phyloP scores from a whole-genome alignment of 2,329 filamentous ascomycete genomes.

The Xylaria sp. region DNA sequence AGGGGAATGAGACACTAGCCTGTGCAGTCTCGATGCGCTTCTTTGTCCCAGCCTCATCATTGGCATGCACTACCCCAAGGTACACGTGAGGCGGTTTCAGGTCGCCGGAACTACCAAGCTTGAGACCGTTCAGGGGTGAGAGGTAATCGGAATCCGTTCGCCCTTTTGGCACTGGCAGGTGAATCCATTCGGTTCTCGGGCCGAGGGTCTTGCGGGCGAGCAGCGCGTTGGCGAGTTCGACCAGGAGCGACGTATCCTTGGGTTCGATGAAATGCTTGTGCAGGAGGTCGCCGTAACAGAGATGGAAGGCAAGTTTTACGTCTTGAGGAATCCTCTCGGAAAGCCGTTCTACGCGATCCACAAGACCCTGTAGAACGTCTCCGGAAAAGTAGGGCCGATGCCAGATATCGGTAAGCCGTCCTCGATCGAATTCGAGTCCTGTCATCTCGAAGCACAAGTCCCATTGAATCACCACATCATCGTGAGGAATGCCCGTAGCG shows the following conservation, averaged over 20 bases:
- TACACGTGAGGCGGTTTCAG: slow-evolving; percentile 24
- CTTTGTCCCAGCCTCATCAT: slow-evolving; percentile 28
- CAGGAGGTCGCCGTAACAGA: slow-evolving; percentile 29
- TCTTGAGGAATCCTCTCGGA: slow-evolving; percentile 23
- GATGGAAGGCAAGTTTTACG: slow-evolving; percentile 31
- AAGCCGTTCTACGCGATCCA: slow-evolving; percentile 26
- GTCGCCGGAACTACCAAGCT: slow-evolving; percentile 19
- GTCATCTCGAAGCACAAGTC: slow-evolving; percentile 32
- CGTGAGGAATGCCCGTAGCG: slow-evolving; percentile 20
- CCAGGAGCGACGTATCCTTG: slow-evolving; percentile 22
- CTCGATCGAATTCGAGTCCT: slow-evolving; percentile 27
- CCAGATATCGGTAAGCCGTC: slow-evolving; percentile 15
- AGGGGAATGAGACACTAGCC: slow-evolving; percentile 25
- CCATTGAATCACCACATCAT: slow-evolving; percentile 32
- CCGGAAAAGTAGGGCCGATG: slow-evolving; percentile 26
- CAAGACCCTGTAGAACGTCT: slow-evolving; percentile 26
- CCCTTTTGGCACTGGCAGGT: slow-evolving; percentile 31
- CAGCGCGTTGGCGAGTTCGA: slow-evolving; percentile 28
- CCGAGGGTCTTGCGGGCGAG: slow-evolving; percentile 22
- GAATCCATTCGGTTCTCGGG: slow-evolving; percentile 29
- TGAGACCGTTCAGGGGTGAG: slow-evolving; percentile 22
- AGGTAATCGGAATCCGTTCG: slow-evolving; percentile 30
- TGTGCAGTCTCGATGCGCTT: slow-evolving; percentile 29
- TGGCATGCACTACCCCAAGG: slow-evolving; percentile 30
- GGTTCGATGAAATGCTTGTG: slow-evolving; percentile 32